These are phyloP conservation scores for Xylaria digitata DNA, from an alignment of 2,329 filamentous ascomycete genomes.

Conservation along the genomic window DNA sequence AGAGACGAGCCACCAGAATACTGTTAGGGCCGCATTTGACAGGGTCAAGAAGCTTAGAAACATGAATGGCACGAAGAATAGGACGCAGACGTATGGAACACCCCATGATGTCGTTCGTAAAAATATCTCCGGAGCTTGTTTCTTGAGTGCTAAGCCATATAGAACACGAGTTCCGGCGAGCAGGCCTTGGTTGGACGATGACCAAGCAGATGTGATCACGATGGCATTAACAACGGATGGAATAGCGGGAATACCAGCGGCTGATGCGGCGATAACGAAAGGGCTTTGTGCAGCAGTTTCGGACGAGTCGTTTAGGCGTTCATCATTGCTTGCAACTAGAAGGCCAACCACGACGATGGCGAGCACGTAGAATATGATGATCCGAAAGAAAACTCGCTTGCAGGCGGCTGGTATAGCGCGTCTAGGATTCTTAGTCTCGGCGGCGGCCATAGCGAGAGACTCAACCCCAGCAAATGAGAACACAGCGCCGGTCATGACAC, in stretches of 20 bases:
- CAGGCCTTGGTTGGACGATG: slow-evolving; percentile 75
- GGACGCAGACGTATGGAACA: slow-evolving; percentile 68
- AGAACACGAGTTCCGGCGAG: slow-evolving; percentile 69
- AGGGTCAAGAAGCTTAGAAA: slow-evolving; percentile 69
- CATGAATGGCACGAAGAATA: slow-evolving; percentile 65
- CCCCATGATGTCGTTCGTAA: slow-evolving; percentile 63
- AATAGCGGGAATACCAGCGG: slow-evolving; percentile 74
- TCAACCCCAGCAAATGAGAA: slow-evolving; percentile 64
- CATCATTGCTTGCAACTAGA: slow-evolving; percentile 66
- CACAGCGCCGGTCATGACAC: slow-evolving; percentile 58
- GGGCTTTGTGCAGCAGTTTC: slow-evolving; percentile 64
- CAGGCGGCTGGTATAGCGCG: slow-evolving; percentile 60
- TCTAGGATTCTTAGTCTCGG: slow-evolving; percentile 58
- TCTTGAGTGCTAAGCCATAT: slow-evolving; percentile 69
- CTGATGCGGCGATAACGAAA: slow-evolving; percentile 77
- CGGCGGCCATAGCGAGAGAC: slow-evolving; percentile 65
- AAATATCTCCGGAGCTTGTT: slow-evolving; percentile 68
- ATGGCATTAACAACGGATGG: slow-evolving; percentile 81
- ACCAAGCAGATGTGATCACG: slow-evolving; percentile 78
- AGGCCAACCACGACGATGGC: slow-evolving; percentile 69
- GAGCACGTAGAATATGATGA: slow-evolving; percentile 68
- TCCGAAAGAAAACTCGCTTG: slow-evolving; percentile 67
- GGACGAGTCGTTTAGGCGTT: slow-evolving; percentile 57
- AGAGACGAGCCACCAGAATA: slow-evolving; percentile 74
- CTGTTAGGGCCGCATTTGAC: slow-evolving; percentile 67